Conservation (phyloP, 2,329 filamentous ascomycete species). For the Nakataea oryzae region DNA sequence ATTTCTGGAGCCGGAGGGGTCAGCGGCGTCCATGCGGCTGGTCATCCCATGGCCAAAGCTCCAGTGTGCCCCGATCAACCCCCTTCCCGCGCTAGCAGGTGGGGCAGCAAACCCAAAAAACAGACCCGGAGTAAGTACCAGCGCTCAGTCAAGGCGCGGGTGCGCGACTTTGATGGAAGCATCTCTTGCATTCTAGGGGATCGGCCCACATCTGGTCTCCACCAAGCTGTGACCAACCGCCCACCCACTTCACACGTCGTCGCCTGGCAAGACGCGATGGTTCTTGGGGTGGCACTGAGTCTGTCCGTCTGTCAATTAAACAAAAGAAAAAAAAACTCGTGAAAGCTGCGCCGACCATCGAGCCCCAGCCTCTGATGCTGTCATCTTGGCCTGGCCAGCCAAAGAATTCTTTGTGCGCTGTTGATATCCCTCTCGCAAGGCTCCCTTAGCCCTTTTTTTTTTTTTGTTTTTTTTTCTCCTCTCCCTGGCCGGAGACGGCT, state of each 20-base stretch:
- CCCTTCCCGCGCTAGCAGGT: not conserved
- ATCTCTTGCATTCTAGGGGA: not conserved
- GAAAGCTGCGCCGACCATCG: not conserved
- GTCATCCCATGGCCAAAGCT: not conserved
- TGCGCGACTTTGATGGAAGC: not conserved
- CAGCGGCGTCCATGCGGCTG: not conserved
- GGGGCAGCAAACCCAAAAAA: not conserved
- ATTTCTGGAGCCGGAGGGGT: not conserved
- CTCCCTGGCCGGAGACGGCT: not conserved
- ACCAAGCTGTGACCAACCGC: not conserved
- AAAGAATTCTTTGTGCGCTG: not conserved
- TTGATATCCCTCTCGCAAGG: not conserved
- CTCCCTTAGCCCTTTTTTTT: not conserved
- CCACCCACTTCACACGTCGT: not conserved
- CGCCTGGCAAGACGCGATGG: not conserved
- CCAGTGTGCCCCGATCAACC: no score
- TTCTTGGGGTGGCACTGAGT: not conserved
- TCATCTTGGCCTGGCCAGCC: not conserved
- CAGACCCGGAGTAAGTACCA: not conserved
- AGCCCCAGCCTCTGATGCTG: not conserved
- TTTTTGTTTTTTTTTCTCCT: conserved; percentile 7
- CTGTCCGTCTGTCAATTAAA: not conserved
- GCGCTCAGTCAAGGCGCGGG: not conserved
- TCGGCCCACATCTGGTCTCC: not conserved
- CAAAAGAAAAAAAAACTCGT: conserved; percentile 1